phyloP scores from a whole-genome alignment of 176 grass and related monocot species.

The Neostapfia colusana region DNA sequence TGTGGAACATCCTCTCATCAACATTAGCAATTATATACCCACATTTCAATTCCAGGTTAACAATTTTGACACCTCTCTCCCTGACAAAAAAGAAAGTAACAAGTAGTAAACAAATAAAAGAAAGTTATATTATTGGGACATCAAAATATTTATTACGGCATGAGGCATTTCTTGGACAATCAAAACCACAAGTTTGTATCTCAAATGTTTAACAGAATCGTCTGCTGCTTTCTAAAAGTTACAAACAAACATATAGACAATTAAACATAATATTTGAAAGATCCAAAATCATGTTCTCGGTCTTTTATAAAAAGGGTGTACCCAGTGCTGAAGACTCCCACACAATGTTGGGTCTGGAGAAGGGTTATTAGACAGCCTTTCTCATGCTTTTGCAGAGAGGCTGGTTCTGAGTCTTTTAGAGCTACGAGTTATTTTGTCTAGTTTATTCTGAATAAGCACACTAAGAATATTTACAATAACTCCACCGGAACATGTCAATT shows the following conservation, averaged over 20 bases:
- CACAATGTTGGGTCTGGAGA: too few relatives aligned
- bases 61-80: constrained; percentile 89
- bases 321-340: too few relatives aligned
- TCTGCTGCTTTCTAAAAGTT: neutral
- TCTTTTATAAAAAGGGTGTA: too few relatives aligned
- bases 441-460: constrained; percentile 15
- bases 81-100: constrained; percentile 48
- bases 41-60: constrained; percentile 80
- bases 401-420: neutral
- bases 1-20: constrained; percentile 69
- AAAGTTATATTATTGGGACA: constrained; percentile 25
- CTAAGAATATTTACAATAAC: constrained; percentile 11
- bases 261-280: neutral
- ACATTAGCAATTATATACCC: constrained; percentile 69
- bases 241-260: neutral
- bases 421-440: neutral
- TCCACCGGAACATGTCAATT: constrained; percentile 29
- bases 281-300: constrained; percentile 12
- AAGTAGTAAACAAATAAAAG: constrained; percentile 30
- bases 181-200: neutral
- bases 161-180: neutral
- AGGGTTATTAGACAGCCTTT: too few relatives aligned
- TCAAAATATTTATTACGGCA: constrained; percentile 23
- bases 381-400: too few relatives aligned
- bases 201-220: neutral